These are phyloP conservation scores for Aspergillus conjunctus DNA, from an alignment of 495 filamentous ascomycete genomes.

Conservation along the genomic window DNA sequence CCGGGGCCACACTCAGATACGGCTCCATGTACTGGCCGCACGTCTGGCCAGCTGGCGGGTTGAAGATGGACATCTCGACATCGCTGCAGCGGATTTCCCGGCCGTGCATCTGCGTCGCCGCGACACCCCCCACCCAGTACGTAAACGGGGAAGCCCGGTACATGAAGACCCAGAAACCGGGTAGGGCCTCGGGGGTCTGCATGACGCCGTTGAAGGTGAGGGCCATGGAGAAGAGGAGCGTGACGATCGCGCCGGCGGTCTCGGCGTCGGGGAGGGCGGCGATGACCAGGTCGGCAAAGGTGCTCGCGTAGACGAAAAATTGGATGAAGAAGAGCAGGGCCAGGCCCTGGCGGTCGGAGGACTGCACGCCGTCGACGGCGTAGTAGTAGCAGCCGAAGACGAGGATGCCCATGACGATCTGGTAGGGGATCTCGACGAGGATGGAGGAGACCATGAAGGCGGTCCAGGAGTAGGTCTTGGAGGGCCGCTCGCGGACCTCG, in stretches of 20 bases:
- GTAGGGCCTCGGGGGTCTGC: conserved; percentile 56
- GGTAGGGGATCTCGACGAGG: conserved; percentile 54
- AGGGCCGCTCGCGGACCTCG: conserved; percentile 53
- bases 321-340: conserved; percentile 55
- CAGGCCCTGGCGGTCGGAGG: conserved; percentile 46
- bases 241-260: conserved; percentile 56
- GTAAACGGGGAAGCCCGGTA: conserved; percentile 70
- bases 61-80: conserved; percentile 56
- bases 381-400: conserved; percentile 54
- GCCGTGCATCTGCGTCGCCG: conserved; percentile 38
- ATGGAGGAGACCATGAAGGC: conserved; percentile 53
- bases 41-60: conserved; percentile 47
- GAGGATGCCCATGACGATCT: conserved; percentile 44
- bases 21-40: conserved; percentile 50
- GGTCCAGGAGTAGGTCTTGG: conserved; percentile 55
- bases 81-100: conserved; percentile 52
- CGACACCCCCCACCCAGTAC: conserved; percentile 56
- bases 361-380: conserved; percentile 31
- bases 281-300: conserved; percentile 57
- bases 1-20: conserved; percentile 32
- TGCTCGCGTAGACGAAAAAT: conserved; percentile 47
- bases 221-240: conserved; percentile 56
- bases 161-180: conserved; percentile 77
- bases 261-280: conserved; percentile 46
- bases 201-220: conserved; percentile 62